These are phyloP conservation scores for Graphilbum ipis-grandicollis DNA, from an alignment of 2,329 filamentous ascomycete genomes.

Conservation along the genomic window DNA sequence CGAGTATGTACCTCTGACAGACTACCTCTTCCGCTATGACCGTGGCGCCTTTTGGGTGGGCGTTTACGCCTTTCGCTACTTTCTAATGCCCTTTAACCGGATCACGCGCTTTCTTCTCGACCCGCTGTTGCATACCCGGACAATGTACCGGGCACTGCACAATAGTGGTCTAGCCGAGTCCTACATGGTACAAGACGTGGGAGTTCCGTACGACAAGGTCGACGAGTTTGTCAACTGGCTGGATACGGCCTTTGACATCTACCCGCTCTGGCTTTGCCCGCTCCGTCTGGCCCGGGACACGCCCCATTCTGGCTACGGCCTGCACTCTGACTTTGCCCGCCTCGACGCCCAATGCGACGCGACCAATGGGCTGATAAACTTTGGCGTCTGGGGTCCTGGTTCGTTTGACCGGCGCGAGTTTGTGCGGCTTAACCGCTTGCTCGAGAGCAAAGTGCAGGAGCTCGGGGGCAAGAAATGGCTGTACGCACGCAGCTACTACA, in stretches of 20 bases:
- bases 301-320: conserved; percentile 23
- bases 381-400: conserved; percentile 43
- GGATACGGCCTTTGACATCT: conserved; percentile 26
- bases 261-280: conserved; percentile 40
- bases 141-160: conserved; percentile 49
- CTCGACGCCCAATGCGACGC: conserved; percentile 10
- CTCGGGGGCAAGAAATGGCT: conserved; percentile 52
- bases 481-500: conserved; percentile 53
- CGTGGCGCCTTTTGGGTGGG: conserved; percentile 54
- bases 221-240: conserved; percentile 30
- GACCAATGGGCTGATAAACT: conserved; percentile 33
- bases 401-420: conserved; percentile 25
- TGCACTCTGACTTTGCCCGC: conserved; percentile 28
- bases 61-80: conserved; percentile 44
- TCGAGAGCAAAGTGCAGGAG: conserved; percentile 41
- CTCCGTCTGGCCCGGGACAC: conserved; percentile 24
- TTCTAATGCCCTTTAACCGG: conserved; percentile 46
- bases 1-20: conserved; percentile 40
- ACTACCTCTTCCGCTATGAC: conserved; percentile 58
- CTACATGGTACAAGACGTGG: conserved; percentile 49
- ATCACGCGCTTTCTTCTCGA: conserved; percentile 44
- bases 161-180: conserved; percentile 39
- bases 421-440: conserved; percentile 35
- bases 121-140: conserved; percentile 42
- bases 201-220: conserved; percentile 25